Evolutionary conservation across 495 filamentous ascomycete species (phyloP).

Genomic region (Tirmania nivea): DNA sequence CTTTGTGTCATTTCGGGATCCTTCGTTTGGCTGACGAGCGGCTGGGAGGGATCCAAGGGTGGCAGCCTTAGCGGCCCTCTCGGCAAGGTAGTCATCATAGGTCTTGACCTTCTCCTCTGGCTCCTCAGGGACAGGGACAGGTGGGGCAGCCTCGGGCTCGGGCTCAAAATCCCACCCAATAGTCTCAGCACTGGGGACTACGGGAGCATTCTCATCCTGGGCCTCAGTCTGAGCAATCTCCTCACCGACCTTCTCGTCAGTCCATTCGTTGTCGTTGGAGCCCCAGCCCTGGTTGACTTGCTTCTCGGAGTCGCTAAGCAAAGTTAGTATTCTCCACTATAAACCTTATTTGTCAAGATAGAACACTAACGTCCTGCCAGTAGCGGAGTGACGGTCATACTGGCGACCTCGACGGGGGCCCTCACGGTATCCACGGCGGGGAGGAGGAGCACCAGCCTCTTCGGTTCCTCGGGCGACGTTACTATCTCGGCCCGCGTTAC

Average conservation of each 20-base stretch:
- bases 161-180: background rate
- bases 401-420: conserved; percentile 33
- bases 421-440: conserved; percentile 27
- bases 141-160: conserved; percentile 25
- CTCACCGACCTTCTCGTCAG: conserved; percentile 73
- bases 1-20: conserved; percentile 65
- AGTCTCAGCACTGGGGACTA: conserved; percentile 21
- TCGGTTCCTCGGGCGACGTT: conserved; percentile 68
- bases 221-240: conserved; percentile 66
- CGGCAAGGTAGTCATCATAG: conserved; percentile 67
- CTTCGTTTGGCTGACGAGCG: conserved; percentile 78
- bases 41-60: conserved; percentile 40
- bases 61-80: conserved; percentile 62
- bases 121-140: conserved; percentile 28
- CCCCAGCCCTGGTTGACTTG: conserved; percentile 84
- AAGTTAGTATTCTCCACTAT: conserved; percentile 1
- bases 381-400: conserved; percentile 67
- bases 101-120: conserved; percentile 73
- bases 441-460: conserved; percentile 36
- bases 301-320: conserved; percentile 63
- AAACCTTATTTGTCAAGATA: conserved; percentile 4
- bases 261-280: conserved; percentile 48
- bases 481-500: conserved; percentile 54
- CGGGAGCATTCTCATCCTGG: conserved; percentile 31
- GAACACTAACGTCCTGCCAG: conserved; percentile 39